A percentile compares a stretch with the other conserved stretches of the same genome.
Evolutionary conservation across 768 basidiomycete species (phyloP).

Genomic region (Trametes meyenii): DNA sequence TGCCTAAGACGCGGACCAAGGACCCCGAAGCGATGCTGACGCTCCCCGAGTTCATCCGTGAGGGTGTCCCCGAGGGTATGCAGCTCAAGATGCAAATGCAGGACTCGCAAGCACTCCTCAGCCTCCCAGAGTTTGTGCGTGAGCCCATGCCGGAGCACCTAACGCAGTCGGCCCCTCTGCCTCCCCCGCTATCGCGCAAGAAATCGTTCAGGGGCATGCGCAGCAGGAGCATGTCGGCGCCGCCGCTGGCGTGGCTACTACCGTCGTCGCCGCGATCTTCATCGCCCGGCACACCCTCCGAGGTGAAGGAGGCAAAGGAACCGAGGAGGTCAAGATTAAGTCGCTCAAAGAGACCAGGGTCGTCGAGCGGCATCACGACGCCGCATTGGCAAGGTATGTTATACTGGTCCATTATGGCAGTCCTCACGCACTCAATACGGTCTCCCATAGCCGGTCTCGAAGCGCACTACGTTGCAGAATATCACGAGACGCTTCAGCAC

Average conservation of each 20-base stretch:
- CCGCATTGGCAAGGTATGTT: slow-evolving; percentile 31
- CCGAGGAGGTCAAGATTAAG: slow-evolving; percentile 25
- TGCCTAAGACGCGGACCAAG: slow-evolving; percentile 14
- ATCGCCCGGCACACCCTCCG: slow-evolving; percentile 14
- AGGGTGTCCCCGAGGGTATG: slow-evolving; percentile 33
- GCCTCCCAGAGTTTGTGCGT: slow-evolving; percentile 50
- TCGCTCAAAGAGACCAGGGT: slow-evolving; percentile 31
- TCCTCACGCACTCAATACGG: background rate
- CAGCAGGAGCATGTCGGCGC: slow-evolving; percentile 41
- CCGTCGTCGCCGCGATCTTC: slow-evolving; percentile 23
- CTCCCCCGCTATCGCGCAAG: slow-evolving; percentile 48
- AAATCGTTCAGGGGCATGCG: slow-evolving; percentile 31
- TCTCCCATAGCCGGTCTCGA: slow-evolving; percentile 36
- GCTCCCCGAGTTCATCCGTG: slow-evolving; percentile 46
- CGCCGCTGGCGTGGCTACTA: slow-evolving; percentile 36
- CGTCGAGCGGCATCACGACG: slow-evolving; percentile 31
- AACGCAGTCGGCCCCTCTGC: slow-evolving; percentile 48
- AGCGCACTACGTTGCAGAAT: slow-evolving; percentile 66
- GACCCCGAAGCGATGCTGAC: slow-evolving; percentile 48
- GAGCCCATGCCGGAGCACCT: slow-evolving; percentile 41
- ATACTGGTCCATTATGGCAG: background rate
- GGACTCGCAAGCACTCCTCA: slow-evolving; percentile 37
- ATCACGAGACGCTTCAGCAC: slow-evolving; percentile 84
- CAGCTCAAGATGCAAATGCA: slow-evolving; percentile 33
- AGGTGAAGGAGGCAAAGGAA: slow-evolving; percentile 7